Percentiles rank a stretch among this genome's conserved stretches.
Evolutionary conservation across 2,329 filamentous ascomycete genomes (phyloP).

Genomic region (Aaosphaeria pasadenensis): DNA sequence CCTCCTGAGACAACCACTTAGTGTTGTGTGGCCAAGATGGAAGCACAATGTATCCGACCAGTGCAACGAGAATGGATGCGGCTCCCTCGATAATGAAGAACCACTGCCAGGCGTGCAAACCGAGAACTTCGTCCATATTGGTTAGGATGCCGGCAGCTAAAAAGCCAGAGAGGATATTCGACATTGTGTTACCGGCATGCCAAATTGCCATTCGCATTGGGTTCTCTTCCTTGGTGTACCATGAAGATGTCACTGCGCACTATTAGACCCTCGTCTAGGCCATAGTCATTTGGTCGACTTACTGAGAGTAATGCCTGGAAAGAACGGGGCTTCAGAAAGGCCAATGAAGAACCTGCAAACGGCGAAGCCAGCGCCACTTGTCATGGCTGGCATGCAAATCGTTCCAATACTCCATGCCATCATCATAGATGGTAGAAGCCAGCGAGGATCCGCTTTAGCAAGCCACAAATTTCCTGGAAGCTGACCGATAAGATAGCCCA

Average conservation of each 20-base stretch:
- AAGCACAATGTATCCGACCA: constrained; percentile 35
- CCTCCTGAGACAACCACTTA: constrained; percentile 11
- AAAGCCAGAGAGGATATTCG: constrained; percentile 46
- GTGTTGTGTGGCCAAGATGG: constrained; percentile 23
- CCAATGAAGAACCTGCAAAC: constrained; percentile 39
- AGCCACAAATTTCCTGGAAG: constrained; percentile 48
- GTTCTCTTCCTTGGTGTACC: constrained; percentile 47
- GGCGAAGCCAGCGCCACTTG: constrained; percentile 32
- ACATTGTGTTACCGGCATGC: constrained; percentile 47
- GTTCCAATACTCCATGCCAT: constrained; percentile 45
- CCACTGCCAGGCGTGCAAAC: constrained; percentile 41
- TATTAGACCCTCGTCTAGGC: too few species aligned
- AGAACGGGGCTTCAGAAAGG: constrained; percentile 38
- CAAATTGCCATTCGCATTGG: constrained; percentile 46
- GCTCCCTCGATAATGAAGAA: constrained; percentile 56
- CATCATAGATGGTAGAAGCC: constrained; percentile 39
- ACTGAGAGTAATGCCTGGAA: constrained; percentile 39
- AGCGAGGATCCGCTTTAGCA: constrained; percentile 37
- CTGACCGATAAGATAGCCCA: constrained; percentile 47
- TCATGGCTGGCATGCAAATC: constrained; percentile 44
- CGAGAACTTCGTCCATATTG: constrained; percentile 41
- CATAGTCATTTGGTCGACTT: constrained; percentile 11
- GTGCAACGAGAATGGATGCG: constrained; percentile 43
- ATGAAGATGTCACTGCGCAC: constrained; percentile 34
- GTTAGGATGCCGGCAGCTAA: constrained; percentile 45